Evolutionary conservation across 352 stramenopile genomes (phyloP).

Genomic region (Pythium chondricola): DNA sequence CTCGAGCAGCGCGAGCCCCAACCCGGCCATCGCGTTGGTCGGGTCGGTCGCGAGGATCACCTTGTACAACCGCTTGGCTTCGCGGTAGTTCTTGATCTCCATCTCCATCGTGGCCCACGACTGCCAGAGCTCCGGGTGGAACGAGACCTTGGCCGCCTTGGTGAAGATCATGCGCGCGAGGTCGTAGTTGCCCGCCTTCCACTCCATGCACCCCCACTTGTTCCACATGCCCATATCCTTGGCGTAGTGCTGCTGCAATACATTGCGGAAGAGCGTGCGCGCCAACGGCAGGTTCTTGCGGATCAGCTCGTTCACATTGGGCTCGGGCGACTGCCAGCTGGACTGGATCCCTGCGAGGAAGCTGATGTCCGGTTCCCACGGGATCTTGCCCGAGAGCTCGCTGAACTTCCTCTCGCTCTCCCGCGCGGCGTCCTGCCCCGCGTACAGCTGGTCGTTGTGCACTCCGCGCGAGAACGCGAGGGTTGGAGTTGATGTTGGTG

Average conservation of each 20-base stretch:
- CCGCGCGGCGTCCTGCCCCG: slow-evolving; percentile 54
- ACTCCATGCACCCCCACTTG: slow-evolving; percentile 88
- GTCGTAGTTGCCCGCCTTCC: slow-evolving; percentile 77
- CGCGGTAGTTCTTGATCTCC: slow-evolving; percentile 61
- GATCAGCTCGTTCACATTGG: slow-evolving; percentile 78
- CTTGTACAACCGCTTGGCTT: slow-evolving; percentile 76
- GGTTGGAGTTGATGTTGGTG: neutral
- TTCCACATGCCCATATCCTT: slow-evolving; percentile 90
- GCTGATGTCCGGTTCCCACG: slow-evolving; percentile 64
- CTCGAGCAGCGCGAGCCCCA: slow-evolving; percentile 70
- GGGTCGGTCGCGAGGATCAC: slow-evolving; percentile 78
- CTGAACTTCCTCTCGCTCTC: slow-evolving; percentile 77
- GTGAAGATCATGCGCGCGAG: slow-evolving; percentile 83
- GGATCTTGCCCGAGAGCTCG: slow-evolving; percentile 64
- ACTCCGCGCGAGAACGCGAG: slow-evolving; percentile 6
- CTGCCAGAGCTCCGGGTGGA: slow-evolving; percentile 69
- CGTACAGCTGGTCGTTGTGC: slow-evolving; percentile 57
- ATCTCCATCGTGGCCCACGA: slow-evolving; percentile 85
- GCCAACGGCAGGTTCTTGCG: slow-evolving; percentile 67
- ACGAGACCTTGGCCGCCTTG: slow-evolving; percentile 70
- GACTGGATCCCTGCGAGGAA: slow-evolving; percentile 53
- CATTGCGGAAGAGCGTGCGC: slow-evolving; percentile 70
- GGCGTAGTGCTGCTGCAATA: slow-evolving; percentile 71
- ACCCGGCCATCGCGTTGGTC: slow-evolving; percentile 53
- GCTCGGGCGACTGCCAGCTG: slow-evolving; percentile 46